These are phyloP conservation scores for Clarireedia homoeocarpa DNA, from an alignment of 2,329 filamentous ascomycete genomes.

Conservation along the genomic window DNA sequence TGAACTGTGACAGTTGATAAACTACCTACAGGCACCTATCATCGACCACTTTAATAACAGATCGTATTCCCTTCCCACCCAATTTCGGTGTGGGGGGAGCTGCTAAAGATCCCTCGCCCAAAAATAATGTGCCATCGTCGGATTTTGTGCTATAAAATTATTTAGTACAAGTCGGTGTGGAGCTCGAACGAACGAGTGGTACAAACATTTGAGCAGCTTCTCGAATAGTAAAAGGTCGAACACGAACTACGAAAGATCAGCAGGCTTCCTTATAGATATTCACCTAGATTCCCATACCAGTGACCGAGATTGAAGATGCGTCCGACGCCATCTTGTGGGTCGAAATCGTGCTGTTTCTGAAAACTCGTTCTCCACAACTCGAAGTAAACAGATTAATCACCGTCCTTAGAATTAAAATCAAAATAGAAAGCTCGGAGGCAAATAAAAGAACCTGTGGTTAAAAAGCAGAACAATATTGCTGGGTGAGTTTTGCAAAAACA, in stretches of 20 bases:
- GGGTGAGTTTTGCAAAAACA: not conserved
- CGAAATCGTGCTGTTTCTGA: not conserved
- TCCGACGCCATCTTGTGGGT: constrained; percentile 11
- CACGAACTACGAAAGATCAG: constrained; percentile 45
- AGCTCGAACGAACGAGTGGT: not conserved
- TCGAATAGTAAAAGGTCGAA: constrained; percentile 71
- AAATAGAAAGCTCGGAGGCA: too few relatives aligned
- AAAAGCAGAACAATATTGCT: not conserved
- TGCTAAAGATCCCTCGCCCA: constrained; percentile 96
- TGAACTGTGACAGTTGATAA: not conserved
- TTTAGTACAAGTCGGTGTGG: not conserved
- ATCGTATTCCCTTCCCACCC: constrained; percentile 75
- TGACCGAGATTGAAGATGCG: constrained; percentile 31
- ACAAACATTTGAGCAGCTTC: constrained; percentile 84
- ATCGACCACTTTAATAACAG: constrained; percentile 93
- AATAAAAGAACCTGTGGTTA: not conserved
- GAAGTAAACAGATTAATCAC: not conserved
- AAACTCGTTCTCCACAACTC: not conserved
- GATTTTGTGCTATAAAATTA: constrained; percentile 35
- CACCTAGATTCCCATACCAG: constrained; percentile 21
- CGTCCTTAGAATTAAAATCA: too few relatives aligned
- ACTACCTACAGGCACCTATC: constrained; percentile 74
- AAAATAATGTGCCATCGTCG: constrained; percentile 83
- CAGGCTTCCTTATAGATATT: not conserved
- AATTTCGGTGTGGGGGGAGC: constrained; percentile 77